These are phyloP conservation scores for Diaporthe longicolla DNA, from an alignment of 2,329 filamentous ascomycete genomes.

Conservation along the genomic window DNA sequence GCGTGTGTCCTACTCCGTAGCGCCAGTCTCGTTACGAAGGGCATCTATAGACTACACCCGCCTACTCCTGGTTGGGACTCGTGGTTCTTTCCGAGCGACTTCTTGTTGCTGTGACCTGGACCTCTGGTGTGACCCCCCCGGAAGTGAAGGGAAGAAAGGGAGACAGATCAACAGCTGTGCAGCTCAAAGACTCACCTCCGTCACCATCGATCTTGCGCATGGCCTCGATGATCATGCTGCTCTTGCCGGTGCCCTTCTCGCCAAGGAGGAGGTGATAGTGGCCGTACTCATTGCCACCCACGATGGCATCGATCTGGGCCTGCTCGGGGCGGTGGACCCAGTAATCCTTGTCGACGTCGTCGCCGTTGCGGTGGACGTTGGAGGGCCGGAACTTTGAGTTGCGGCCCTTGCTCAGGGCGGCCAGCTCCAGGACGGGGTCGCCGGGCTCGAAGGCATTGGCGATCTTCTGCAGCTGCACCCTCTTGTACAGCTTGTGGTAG, in stretches of 20 bases:
- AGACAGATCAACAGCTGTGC: neutral
- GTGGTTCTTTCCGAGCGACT: neutral
- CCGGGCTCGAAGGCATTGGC: conserved; percentile 91
- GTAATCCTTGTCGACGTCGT: conserved; percentile 65
- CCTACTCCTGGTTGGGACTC: neutral
- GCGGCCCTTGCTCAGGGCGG: conserved; percentile 72
- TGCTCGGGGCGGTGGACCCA: conserved; percentile 93
- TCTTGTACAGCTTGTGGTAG: conserved; percentile 90
- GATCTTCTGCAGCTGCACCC: conserved; percentile 92
- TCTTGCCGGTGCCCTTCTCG: conserved; percentile 97
- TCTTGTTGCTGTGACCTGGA: conserved; percentile 6
- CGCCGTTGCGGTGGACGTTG: conserved; percentile 31
- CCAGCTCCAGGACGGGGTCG: conserved; percentile 88
- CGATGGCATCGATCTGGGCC: conserved; percentile 82
- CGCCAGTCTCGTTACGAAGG: neutral
- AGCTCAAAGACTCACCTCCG: conserved; percentile 57
- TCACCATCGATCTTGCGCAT: conserved; percentile 95
- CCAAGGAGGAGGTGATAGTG: conserved; percentile 94
- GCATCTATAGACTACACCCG: neutral
- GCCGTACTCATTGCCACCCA: conserved; percentile 79
- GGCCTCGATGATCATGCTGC: conserved; percentile 93
- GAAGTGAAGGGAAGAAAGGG: neutral
- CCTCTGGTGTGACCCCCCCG: neutral
- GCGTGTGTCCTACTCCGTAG: neutral
- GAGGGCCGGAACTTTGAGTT: conserved; percentile 57